Base-by-base conservation (phyloP, 1,284 basidiomycete species). In the Rhodotorula glutinis region DNA sequence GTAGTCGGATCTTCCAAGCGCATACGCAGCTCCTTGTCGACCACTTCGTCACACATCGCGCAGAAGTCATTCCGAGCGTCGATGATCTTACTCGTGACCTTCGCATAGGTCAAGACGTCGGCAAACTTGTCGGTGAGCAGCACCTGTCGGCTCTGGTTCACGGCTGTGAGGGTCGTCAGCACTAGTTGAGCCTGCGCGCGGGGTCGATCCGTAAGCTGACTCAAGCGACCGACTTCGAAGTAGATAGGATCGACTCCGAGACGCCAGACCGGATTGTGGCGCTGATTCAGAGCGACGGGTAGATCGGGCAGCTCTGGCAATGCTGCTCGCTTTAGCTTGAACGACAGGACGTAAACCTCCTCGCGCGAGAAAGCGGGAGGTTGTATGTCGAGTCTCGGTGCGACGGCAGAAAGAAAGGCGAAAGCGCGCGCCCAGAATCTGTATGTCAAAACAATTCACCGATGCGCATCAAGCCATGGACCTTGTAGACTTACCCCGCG, bases 351-450 rank as follows among this genome's bases (percentile, higher is more conserved):
- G 9, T 16, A 40, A 13, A 44, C 11, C 29, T 60, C 59, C 4
- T 53, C 41, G 14, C 9, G 21, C 8, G 25, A n/a, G 41, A 53
- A 60, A 3, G 14, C 2, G 29, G 40, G 16, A n/a, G 3, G 9
- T 9, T 2, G 51, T 53, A n/a, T 3, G 2, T 38, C 21, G 0
- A 33, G 23, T 23, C 29, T 4, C 4, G 40, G 51, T 7, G 21
- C 52, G 21, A 60, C 3, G 1, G 41, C 17, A 3, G 13, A 27
- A 7, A 60, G 41, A 29, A 60, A 33, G 23, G 59, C 59, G 59
- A 30, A 33, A 13, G 44, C 51, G 27, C 59, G 51, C 23, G 23
- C 52, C 23, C 29, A 46, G 49, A 53, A 60, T 10, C 57, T 58
- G 33, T 38, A 11, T 11, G 33, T 5, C 7, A 11, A 7, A 38